A percentile compares a stretch with the other conserved stretches of the same genome.
These are phyloP conservation scores for Tetrahymena thermophila DNA, from an alignment of 73 alveolate species.

Conservation along the genomic window DNA sequence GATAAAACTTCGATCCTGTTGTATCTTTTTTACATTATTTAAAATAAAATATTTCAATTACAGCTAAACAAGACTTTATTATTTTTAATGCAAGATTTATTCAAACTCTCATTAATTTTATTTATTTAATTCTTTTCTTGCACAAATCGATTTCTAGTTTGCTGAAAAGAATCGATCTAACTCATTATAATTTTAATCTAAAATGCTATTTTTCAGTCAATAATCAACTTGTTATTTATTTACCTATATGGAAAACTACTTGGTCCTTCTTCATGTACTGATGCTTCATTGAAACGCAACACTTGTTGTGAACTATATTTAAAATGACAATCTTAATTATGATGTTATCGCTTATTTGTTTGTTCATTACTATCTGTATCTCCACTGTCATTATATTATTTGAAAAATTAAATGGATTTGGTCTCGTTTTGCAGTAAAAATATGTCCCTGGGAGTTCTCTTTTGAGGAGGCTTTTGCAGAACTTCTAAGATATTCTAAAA, in stretches of 20 bases:
- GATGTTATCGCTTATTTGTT: not conserved
- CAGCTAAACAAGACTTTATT: not conserved
- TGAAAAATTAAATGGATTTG: not conserved
- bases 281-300: not conserved
- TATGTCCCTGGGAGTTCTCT: not conserved
- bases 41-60: not conserved
- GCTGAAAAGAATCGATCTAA: no score
- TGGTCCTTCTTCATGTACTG: not conserved
- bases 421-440: not conserved
- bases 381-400: not conserved
- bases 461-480: not conserved
- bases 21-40: not conserved
- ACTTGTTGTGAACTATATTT: not conserved
- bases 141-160: no score
- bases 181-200: no score
- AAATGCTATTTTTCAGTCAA: no score
- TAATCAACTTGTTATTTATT: not conserved
- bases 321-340: not conserved
- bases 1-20: constrained; percentile 31
- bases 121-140: no score
- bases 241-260: not conserved
- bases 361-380: not conserved
- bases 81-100: no score
- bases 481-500: not conserved
- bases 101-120: no score